These are phyloP conservation scores for Ambrosia artemisiifolia DNA, from an alignment of 129 eudicot genomes.

Conservation along the genomic window DNA sequence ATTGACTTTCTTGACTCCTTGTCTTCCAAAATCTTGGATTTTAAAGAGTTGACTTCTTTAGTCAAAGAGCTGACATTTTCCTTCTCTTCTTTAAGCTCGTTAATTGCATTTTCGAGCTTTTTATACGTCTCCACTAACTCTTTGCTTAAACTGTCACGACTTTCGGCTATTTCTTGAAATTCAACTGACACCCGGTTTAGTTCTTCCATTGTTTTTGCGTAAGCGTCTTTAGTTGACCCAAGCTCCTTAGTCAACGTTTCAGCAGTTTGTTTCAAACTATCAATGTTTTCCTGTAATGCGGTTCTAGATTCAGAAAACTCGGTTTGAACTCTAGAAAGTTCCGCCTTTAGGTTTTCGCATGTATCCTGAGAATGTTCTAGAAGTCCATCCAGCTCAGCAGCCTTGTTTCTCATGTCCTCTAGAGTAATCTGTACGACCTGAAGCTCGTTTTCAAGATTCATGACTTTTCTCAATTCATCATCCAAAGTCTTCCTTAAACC, in stretches of 20 bases:
- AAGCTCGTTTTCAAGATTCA: conserved; percentile 49
- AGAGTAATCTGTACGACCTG: conserved; percentile 24
- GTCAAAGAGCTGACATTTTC: conserved; percentile 39
- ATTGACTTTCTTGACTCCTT: conserved; percentile 53
- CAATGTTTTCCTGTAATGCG: conserved; percentile 38
- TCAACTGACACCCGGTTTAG: conserved; percentile 40
- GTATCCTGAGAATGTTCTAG: conserved; percentile 41
- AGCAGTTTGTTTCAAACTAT: conserved; percentile 39
- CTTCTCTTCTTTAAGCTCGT: conserved; percentile 57
- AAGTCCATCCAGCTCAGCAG: conserved; percentile 42
- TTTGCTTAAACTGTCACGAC: conserved; percentile 45
- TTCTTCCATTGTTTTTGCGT: conserved; percentile 47
- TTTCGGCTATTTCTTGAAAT: conserved; percentile 33
- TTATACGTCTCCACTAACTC: conserved; percentile 53
- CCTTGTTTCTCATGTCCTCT: conserved; percentile 46
- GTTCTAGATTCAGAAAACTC: conserved; percentile 52
- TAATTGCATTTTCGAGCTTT: conserved; percentile 47
- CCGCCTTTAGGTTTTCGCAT: conserved; percentile 53
- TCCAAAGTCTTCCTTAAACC: conserved; percentile 41
- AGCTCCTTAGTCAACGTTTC: conserved; percentile 47
- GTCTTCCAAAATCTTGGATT: conserved; percentile 41
- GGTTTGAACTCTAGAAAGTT: conserved; percentile 37
- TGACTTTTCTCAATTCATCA: conserved; percentile 41
- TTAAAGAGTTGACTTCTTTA: conserved; percentile 45
- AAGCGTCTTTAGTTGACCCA: conserved; percentile 37